Evolutionary conservation across 2,329 filamentous ascomycete genomes (phyloP).

Genomic region (Pseudopithomyces chartarum): DNA sequence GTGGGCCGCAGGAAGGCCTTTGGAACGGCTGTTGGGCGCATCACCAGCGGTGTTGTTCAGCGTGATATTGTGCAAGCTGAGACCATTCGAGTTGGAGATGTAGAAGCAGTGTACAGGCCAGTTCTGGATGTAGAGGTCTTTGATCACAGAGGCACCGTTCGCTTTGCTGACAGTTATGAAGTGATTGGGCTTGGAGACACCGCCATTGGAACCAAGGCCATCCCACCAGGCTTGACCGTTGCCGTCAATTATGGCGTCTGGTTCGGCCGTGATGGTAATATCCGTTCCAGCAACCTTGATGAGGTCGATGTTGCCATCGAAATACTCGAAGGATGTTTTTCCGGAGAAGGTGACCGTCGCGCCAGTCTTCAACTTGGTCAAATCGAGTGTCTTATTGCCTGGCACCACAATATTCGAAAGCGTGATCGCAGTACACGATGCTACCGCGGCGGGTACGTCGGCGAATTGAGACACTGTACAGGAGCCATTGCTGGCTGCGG

Average conservation of each 20-base stretch:
- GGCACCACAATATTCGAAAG: constrained; percentile 7
- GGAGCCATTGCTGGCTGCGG: not conserved
- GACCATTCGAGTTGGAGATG: constrained; percentile 46
- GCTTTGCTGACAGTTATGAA: constrained; percentile 46
- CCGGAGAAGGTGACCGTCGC: constrained; percentile 3
- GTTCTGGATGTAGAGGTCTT: constrained; percentile 56
- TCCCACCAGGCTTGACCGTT: constrained; percentile 31
- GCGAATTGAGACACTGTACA: constrained; percentile 4
- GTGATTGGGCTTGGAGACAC: constrained; percentile 31
- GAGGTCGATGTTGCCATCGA: constrained; percentile 43
- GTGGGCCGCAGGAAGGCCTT: constrained; percentile 30
- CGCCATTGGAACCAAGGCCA: constrained; percentile 53
- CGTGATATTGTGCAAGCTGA: constrained; percentile 55
- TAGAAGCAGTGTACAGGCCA: constrained; percentile 59
- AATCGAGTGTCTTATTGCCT: not conserved
- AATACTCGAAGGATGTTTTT: constrained; percentile 44
- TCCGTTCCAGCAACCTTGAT: constrained; percentile 42
- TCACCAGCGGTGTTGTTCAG: constrained; percentile 64
- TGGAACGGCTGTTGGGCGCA: constrained; percentile 30
- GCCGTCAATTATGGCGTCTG: constrained; percentile 27
- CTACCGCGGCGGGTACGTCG: not conserved
- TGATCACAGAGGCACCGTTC: constrained; percentile 44
- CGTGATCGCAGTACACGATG: constrained; percentile 3
- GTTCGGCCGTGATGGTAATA: constrained; percentile 50
- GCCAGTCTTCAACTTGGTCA: constrained; percentile 5